phyloP scores from a whole-genome alignment of 176 grass and related monocot genomes.

The Aegilops umbellulata region DNA sequence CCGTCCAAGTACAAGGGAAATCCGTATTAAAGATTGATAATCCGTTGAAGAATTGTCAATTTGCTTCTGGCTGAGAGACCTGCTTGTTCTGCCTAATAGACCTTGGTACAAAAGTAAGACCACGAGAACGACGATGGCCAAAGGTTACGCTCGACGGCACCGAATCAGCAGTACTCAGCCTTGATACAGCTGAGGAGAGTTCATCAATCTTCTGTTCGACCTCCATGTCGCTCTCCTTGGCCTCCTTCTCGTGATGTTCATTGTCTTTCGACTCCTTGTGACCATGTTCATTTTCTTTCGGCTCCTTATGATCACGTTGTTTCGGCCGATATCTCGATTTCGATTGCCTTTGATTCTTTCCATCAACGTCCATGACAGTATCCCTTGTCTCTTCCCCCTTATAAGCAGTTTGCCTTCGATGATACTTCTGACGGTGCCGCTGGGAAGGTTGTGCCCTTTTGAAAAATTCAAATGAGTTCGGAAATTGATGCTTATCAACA shows the following conservation, averaged over 20 bases:
- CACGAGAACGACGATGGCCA: slow-evolving; percentile 57
- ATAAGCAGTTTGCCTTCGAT: slow-evolving; percentile 38
- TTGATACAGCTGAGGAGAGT: slow-evolving; percentile 62
- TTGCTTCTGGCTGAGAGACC: slow-evolving; percentile 39
- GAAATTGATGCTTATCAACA: slow-evolving; percentile 90
- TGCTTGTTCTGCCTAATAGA: slow-evolving; percentile 66
- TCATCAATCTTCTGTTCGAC: slow-evolving; percentile 63
- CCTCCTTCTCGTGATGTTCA: neutral
- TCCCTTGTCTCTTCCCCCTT: slow-evolving; percentile 34
- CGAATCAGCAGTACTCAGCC: slow-evolving; percentile 53
- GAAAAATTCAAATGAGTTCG: slow-evolving; percentile 80
- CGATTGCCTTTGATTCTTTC: slow-evolving; percentile 33
- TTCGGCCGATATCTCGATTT: slow-evolving; percentile 36
- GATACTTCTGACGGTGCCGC: slow-evolving; percentile 65
- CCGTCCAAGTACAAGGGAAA: neutral
- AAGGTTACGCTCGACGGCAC: slow-evolving; percentile 56
- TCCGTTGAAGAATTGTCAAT: slow-evolving; percentile 5
- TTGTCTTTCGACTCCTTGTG: neutral
- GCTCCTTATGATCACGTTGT: slow-evolving; percentile 16
- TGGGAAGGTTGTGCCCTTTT: slow-evolving; percentile 70
- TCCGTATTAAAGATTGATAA: neutral
- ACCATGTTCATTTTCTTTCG: neutral
- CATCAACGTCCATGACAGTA: slow-evolving; percentile 58
- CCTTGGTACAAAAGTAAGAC: slow-evolving; percentile 71
- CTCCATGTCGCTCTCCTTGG: slow-evolving; percentile 56